Base-by-base conservation (phyloP, 495 filamentous ascomycete species). In the Thozetella sp. region DNA sequence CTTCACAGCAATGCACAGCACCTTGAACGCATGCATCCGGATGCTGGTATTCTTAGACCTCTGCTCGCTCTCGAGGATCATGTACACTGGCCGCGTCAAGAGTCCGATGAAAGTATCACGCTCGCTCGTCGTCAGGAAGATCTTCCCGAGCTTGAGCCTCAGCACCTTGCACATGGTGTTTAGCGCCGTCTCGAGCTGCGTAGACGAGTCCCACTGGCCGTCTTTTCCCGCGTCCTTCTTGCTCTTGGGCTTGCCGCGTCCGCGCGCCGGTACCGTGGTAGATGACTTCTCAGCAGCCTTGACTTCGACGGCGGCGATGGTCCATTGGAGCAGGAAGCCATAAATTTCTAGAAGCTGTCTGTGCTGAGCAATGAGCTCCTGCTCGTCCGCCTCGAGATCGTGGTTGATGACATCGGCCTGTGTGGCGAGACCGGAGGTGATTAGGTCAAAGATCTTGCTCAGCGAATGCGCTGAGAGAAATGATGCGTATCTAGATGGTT, bases 71-170 rank as follows among this genome's bases (percentile, higher is more conserved):
- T 98, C 95, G 22, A 99, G 79, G 23, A 99, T 83, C 70, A 97
- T 82, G 70, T 98, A 98, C 2, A 95, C 90, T 9, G 95, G 92
- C n/a, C 93, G 83, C 0, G 95, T 98, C 65, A 99, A 91, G 3
- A 99, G 80, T 48, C 88, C 88, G 54, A 99, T 87, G 63, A 99
- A 97, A 9, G 92, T 97, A 71, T 98, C 93, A 57, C 94, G 83
- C 71, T 98, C 96, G n/a, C 93, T 95, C 0, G 96, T 97, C 0
- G 96, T 98, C 60, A 97, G 67, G 71, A 99, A 98, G 24, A 99
- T 91, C 69, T 90, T 93, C 59, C 87, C 84, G 22, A 99, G 81
- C 72, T 97, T 97, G 67, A 98, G 76, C 75, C 93, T 94, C 76
- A 98, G 82, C 30, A 97, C 91, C 69, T 96, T 98, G 77, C 90